These are phyloP conservation scores for Dendrobium officinale DNA, from an alignment of 106 monocot species.

Conservation along the genomic window DNA sequence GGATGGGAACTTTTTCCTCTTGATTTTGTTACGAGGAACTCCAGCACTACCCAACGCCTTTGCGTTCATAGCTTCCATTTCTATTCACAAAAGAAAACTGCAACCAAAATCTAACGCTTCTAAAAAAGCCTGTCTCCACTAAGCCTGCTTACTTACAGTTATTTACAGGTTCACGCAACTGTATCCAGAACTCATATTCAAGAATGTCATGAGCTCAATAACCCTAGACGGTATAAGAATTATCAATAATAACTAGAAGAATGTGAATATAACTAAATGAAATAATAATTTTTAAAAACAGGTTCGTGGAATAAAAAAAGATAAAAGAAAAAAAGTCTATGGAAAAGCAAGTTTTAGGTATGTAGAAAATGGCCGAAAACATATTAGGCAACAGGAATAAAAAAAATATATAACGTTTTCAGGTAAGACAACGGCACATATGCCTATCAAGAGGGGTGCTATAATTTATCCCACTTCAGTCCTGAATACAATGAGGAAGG, in stretches of 20 bases:
- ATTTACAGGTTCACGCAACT: slow-evolving; percentile 8
- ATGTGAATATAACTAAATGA: not conserved
- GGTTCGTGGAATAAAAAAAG: not conserved
- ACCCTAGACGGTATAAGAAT: not conserved
- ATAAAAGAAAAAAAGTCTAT: not conserved
- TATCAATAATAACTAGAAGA: not conserved
- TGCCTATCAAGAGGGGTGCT: no score
- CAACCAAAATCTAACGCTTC: slow-evolving; percentile 34
- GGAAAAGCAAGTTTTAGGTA: not conserved
- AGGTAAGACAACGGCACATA: no score
- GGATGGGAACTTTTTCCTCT: slow-evolving; percentile 27
- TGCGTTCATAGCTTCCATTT: slow-evolving; percentile 53
- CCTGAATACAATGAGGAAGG: no score
- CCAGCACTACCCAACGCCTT: slow-evolving; percentile 50
- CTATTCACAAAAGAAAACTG: slow-evolving; percentile 22
- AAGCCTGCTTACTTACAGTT: slow-evolving; percentile 19
- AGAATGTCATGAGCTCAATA: not conserved
- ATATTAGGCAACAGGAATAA: not conserved
- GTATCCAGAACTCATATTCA: not conserved
- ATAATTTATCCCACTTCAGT: no score
- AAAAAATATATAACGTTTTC: not conserved
- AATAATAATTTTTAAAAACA: not conserved
- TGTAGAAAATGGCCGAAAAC: not conserved
- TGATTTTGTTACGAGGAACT: slow-evolving; percentile 10
- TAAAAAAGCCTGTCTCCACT: slow-evolving; percentile 28